Base-by-base conservation (phyloP, 805 yeast genomes). In the Kodamaea nitidulidarum region DNA sequence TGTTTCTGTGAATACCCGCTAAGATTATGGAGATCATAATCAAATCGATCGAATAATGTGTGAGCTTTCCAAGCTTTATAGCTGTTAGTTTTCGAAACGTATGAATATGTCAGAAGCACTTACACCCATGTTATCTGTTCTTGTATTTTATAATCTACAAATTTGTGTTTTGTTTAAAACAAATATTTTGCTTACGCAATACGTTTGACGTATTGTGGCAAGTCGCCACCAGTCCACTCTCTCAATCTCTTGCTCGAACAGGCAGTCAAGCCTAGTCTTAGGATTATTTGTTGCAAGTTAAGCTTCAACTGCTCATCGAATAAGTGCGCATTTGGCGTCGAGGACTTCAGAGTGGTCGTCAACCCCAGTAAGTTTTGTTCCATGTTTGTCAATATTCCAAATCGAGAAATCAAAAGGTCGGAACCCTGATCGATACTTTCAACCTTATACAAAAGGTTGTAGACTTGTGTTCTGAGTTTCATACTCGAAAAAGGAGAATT, bases 1-100 rank as follows among this genome's bases (percentile, higher is more conserved):
- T 84, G 45, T 85, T 80, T 45, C 88, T 75, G 56, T 87, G 83
- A 38, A 90, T 73, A 3, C 95, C 95, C 0, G 97, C 96, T 32
- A 91, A 65, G 10, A 90, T 69, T 57, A 93, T 78, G 2, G 96
- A 85, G 7, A 87, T 66, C 42, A 90, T 67, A 3, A 90, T 77
- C 46, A 88, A 71, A 55, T 90, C 97, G 40, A 88, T 52, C 0
- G 91, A 76, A 50, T 78, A 76, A 61, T 88, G 96, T 8, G 84
- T 58, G 40, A 81, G 48, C 56, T 70, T 77, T 2, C 88, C 88
- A 29, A 84, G 47, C 85, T 73, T 39, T 8, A n/a, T 10, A 33
- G 31, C 14, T 10, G 32, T 30, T 30, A 30, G 32, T 30, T n/a
- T 4, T 5, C 12, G 4, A 10, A 30, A 16, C 4, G 3, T 9